Conservation (phyloP, 441 rosid species). For the Adansonia rubrostipa region DNA sequence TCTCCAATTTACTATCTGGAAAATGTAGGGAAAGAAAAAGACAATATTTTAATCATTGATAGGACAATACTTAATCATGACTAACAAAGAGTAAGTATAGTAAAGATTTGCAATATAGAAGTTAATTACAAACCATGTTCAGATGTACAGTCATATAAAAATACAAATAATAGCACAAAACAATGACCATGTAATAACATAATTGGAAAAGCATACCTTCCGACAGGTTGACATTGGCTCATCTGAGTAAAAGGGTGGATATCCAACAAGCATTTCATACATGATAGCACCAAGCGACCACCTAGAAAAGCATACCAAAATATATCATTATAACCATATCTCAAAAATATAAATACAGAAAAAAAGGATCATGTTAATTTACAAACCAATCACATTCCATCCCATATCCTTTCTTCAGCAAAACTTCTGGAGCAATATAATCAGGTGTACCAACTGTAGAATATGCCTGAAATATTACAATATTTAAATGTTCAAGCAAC, state of each 20-base stretch:
- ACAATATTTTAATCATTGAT: no score
- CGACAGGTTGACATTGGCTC: slow-evolving; percentile 98
- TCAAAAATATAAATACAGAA: slow-evolving; percentile 13
- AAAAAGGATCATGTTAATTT: slow-evolving; percentile 19
- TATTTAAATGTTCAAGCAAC: slow-evolving; percentile 26
- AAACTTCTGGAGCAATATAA: slow-evolving; percentile 97
- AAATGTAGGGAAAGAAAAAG: neutral
- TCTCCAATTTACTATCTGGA: slow-evolving; percentile 75
- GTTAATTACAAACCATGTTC: neutral
- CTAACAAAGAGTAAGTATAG: neutral
- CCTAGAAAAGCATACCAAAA: slow-evolving; percentile 47
- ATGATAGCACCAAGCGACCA: slow-evolving; percentile 98
- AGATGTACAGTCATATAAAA: neutral
- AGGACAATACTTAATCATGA: neutral
- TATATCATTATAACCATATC: slow-evolving; percentile 22
- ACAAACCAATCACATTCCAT: slow-evolving; percentile 99
- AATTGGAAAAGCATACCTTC: slow-evolving; percentile 52
- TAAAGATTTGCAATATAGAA: neutral
- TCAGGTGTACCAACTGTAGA: slow-evolving; percentile 99
- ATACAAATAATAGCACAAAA: neutral
- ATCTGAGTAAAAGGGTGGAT: slow-evolving; percentile 95
- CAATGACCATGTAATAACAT: neutral
- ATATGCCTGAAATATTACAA: slow-evolving; percentile 69
- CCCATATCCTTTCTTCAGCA: slow-evolving; percentile 95
- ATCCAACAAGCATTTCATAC: slow-evolving; percentile 90